Conservation (phyloP, 768 basidiomycete species). For the Mycena filopes region DNA sequence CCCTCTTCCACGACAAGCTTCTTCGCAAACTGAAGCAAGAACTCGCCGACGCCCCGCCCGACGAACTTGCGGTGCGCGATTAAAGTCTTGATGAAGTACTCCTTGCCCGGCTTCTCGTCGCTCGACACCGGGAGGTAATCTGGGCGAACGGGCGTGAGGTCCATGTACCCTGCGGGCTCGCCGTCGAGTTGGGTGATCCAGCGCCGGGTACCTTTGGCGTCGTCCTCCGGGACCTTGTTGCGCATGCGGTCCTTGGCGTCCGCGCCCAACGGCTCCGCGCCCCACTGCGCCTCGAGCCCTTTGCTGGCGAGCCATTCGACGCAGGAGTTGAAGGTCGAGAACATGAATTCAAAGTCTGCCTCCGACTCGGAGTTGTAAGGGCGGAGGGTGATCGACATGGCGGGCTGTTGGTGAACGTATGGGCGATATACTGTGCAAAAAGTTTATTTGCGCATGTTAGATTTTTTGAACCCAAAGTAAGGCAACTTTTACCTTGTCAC, state of each 20-base stretch:
- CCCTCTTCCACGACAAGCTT: slow-evolving; percentile 21
- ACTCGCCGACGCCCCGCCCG: slow-evolving; percentile 25
- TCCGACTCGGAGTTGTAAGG: slow-evolving; percentile 3
- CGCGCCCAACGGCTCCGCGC: slow-evolving; percentile 21
- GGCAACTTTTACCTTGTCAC: too few species aligned
- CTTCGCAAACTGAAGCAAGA: slow-evolving; percentile 19
- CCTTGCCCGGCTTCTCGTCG: slow-evolving; percentile 28
- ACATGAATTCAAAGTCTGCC: slow-evolving; percentile 22
- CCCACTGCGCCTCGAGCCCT: slow-evolving; percentile 31
- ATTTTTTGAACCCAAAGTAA: too few species aligned
- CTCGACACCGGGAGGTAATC: slow-evolving; percentile 22
- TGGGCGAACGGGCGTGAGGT: slow-evolving; percentile 23
- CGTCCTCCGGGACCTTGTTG: background rate
- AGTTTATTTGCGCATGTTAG: too few species aligned
- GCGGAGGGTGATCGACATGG: slow-evolving; percentile 24
- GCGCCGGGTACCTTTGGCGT: slow-evolving; percentile 8
- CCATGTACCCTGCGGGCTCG: slow-evolving; percentile 14
- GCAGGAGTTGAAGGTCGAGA: slow-evolving; percentile 17
- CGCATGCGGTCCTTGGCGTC: background rate
- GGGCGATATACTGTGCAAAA: too few species aligned
- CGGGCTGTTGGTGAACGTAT: too few species aligned
- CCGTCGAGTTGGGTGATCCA: slow-evolving; percentile 30
- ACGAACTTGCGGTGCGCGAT: slow-evolving; percentile 17
- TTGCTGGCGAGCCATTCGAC: slow-evolving; percentile 27
- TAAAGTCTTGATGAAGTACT: slow-evolving; percentile 19